Evolutionary conservation across 2,329 filamentous ascomycete species (phyloP), one percentile per base, ranked within the genome.

Genomic region (Scytalidium lignicola): DNA sequence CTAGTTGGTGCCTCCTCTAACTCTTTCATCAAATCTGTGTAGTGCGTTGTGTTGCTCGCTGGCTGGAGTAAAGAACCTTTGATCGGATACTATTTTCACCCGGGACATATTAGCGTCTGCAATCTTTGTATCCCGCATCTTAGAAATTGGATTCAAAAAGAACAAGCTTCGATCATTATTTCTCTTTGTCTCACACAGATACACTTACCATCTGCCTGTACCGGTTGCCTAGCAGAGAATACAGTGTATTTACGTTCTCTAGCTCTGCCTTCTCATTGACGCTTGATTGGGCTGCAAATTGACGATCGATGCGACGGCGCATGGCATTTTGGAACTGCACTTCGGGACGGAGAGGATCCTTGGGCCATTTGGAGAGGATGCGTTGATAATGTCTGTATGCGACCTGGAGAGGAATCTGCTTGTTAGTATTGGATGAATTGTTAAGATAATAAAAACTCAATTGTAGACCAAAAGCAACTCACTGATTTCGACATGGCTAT

Each of bases 1-100:
- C 83, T 69, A 39, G 69, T 75, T 2, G 83, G 83, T 3, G 79
- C 82, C 57, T 78, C 78, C 29, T 85, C 78, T 20, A 87, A 73
- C 63, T 87, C 83, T 47, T 68, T 71, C 1, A 85, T 62, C 23
- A 87, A 65, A 55, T 84, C 78, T 18, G 70, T 64, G 60, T 83
- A 87, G 62, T 87, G 83, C 0, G 74, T 78, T 32, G 83, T 83
- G 55, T 85, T 80, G 59, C 79, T 83, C 62, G 73, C 74, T 13
- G 83, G 83, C 47, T 71, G 66, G 50, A 85, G 67, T 41, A 85
- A 66, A 3, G 67, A 66, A 39, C 75, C 74, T n/a, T 66, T 73
- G 12, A 75, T 61, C 18, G 69, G 69, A 56, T 79, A 76, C 73
- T 75, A 49, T 44, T 19, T 26, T 37, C 8, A 5, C 32, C 7